Base-by-base conservation (phyloP, 768 basidiomycete genomes). In the Boletales sp. region DNA sequence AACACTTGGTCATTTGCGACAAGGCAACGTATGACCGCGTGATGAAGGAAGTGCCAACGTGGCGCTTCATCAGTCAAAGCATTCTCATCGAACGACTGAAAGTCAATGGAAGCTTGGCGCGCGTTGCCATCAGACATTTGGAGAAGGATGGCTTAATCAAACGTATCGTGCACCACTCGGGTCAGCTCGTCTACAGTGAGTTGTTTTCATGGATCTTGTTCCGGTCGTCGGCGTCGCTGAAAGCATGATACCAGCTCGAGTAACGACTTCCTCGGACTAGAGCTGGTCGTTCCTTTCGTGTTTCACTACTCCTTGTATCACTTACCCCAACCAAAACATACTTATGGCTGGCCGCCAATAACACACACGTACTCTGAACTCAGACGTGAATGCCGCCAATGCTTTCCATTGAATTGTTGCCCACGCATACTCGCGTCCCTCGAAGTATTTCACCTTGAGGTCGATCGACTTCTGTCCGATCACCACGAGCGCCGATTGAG, bases 11-110 rank as follows among this genome's bases (percentile, higher is more conserved):
- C 72, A 78, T 85, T 60, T 85, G 95, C 66, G 95, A 98, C 81
- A 95, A 97, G 80, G 59, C 84, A 48, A 89, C 87, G 61, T 95
- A 73, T 74, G 91, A 94, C 76, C 89, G 90, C 66, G 93, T 97
- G 79, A 70, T 95, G 67, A 97, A 97, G 82, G 94, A 98, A 73
- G 92, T 91, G 73, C 97, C 97, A 41, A 94, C 94, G 70, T 99
- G 94, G 91, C 90, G 90, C 66, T 90, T 98, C 81, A 94, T 98
- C 84, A 88, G 86, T 71, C 90, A 94, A 76, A 89, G 87, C 66
- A 94, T 94, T 73, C 90, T 99, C 74, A 97, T 99, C 68, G 97
- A 99, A 74, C 86, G 97, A 64, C 82, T 97, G 72, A 98, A 97
- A 70, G 80, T 99, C 71, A 94, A 94, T 72, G 97, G 97, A 54